Percentiles rank a stretch among this genome's conserved stretches.
Conservation (phyloP, 805 yeast genomes). For the Candida morakotiae region DNA sequence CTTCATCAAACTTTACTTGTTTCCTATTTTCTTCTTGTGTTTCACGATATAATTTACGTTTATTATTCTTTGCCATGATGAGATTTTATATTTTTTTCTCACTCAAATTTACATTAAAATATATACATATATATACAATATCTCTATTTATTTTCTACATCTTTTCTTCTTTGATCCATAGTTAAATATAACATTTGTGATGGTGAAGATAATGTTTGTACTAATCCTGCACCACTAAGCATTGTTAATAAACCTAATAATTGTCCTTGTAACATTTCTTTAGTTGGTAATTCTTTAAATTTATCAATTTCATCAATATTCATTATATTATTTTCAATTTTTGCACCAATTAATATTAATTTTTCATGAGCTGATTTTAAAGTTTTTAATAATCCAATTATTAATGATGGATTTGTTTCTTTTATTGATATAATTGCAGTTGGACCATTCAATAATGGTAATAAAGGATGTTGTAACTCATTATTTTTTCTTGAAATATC, state of each 20-base stretch:
- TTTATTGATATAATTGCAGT: conserved; percentile 73
- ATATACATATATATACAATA: too few relatives aligned
- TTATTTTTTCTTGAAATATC: conserved; percentile 45
- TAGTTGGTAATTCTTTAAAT: conserved; percentile 71
- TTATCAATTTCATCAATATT: conserved; percentile 49
- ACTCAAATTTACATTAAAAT: too few relatives aligned
- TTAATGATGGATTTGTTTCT: conserved; percentile 65
- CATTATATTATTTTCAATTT: conserved; percentile 58
- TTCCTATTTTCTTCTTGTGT: conserved; percentile 42
- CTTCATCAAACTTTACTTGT: conserved; percentile 40
- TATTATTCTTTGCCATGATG: conserved; percentile 17
- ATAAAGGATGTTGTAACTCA: conserved; percentile 59
- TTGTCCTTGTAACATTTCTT: conserved; percentile 72
- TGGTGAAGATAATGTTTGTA: conserved; percentile 71
- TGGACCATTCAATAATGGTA: conserved; percentile 75
- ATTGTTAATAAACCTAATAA: conserved; percentile 79
- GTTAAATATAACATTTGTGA: conserved; percentile 69
- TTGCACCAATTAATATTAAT: conserved; percentile 81
- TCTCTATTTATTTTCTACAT: conserved; percentile 9
- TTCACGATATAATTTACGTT: conserved; percentile 48
- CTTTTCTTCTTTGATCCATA: conserved; percentile 48
- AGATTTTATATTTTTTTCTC: conserved; percentile 12
- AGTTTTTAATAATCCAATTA: conserved; percentile 57
- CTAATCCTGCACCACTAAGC: conserved; percentile 86
- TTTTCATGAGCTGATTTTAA: conserved; percentile 65